These are phyloP conservation scores for Nemania abortiva DNA, from an alignment of 2,329 filamentous ascomycete species.

Conservation along the genomic window DNA sequence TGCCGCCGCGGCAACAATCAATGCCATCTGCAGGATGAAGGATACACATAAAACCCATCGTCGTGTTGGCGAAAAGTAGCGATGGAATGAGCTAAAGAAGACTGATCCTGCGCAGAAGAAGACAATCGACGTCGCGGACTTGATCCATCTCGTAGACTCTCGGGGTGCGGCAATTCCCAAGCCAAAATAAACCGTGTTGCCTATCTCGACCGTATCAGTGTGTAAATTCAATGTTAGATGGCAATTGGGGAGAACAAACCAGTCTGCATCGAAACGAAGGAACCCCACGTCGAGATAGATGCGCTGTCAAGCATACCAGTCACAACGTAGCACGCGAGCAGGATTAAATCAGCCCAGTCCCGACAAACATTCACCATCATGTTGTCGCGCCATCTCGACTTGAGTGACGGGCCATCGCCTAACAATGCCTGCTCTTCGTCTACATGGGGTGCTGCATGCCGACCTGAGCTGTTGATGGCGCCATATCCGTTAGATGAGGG, in stretches of 20 bases:
- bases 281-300: slow-evolving; percentile 80
- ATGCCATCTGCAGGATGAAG: slow-evolving; percentile 64
- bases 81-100: slow-evolving; percentile 77
- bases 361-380: slow-evolving; percentile 66
- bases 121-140: slow-evolving; percentile 76
- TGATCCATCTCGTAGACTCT: slow-evolving; percentile 73
- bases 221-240: neutral
- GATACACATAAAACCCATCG: slow-evolving; percentile 74
- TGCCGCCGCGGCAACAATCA: slow-evolving; percentile 65
- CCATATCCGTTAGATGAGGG: slow-evolving; percentile 48
- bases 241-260: slow-evolving; percentile 58
- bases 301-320: slow-evolving; percentile 83
- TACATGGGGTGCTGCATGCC: slow-evolving; percentile 25
- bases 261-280: slow-evolving; percentile 87
- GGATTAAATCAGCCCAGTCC: slow-evolving; percentile 73
- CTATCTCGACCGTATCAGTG: slow-evolving; percentile 50
- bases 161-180: slow-evolving; percentile 74
- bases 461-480: slow-evolving; percentile 36
- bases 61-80: slow-evolving; percentile 68
- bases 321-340: slow-evolving; percentile 80
- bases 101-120: slow-evolving; percentile 80
- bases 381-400: slow-evolving; percentile 49
- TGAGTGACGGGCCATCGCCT: slow-evolving; percentile 32
- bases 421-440: slow-evolving; percentile 54
- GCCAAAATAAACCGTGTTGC: slow-evolving; percentile 84